Conservation (phyloP, 208 protist species). For the Vickermania spadyakhi region DNA sequence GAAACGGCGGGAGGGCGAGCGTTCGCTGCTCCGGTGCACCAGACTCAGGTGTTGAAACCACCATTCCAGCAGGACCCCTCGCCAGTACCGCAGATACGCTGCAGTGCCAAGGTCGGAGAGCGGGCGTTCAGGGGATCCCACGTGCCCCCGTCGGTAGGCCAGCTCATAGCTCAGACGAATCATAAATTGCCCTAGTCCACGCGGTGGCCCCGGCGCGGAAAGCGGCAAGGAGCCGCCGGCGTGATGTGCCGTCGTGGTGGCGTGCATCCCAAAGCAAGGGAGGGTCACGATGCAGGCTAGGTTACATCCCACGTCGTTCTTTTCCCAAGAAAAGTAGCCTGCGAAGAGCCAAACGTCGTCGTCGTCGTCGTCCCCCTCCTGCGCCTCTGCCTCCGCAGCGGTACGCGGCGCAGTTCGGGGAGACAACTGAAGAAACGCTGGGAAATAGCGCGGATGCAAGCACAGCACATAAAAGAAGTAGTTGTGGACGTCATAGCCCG, state of each 20-base stretch:
- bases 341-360: conserved; percentile 83
- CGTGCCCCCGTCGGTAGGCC: conserved; percentile 90
- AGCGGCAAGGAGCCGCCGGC: neutral
- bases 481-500: conserved; percentile 78
- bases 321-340: conserved; percentile 98
- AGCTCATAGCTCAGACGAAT: conserved; percentile 98
- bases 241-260: neutral
- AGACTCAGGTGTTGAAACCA: conserved; percentile 16
- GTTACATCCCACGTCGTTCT: conserved; percentile 94
- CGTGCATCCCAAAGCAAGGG: conserved; percentile 82
- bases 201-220: conserved; percentile 7
- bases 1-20: conserved; percentile 4
- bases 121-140: conserved; percentile 97
- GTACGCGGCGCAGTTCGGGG: conserved; percentile 6
- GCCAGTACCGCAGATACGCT: conserved; percentile 91
- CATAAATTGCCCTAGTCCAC: conserved; percentile 95
- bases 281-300: conserved; percentile 98
- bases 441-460: conserved; percentile 70
- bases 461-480: conserved; percentile 86
- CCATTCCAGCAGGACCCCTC: conserved; percentile 45
- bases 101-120: conserved; percentile 96
- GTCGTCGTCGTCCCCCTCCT: neutral
- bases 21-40: too few species aligned
- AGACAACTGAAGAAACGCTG: conserved; percentile 53
- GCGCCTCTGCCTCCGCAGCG: neutral